A percentile compares a stretch with the other conserved stretches of the same genome.
phyloP scores from a whole-genome alignment of 2,329 filamentous ascomycete species.

The Hymenoscyphus fraxineus region DNA sequence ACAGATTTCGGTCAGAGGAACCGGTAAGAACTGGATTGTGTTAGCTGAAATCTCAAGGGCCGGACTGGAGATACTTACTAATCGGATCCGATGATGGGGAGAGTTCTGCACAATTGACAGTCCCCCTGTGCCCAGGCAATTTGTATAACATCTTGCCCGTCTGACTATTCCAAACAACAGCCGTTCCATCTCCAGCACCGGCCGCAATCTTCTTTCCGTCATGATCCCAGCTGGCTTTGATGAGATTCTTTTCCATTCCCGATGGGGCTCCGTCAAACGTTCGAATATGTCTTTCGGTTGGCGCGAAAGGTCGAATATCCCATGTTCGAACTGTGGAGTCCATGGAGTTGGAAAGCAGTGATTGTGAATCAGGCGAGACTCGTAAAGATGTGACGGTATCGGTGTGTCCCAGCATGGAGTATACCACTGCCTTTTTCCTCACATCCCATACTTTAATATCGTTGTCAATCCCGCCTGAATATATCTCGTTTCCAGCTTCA shows the following conservation, averaged over 20 bases:
- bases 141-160: slow-evolving; percentile 92
- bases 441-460: slow-evolving; percentile 97
- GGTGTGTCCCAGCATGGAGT: slow-evolving; percentile 82
- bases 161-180: slow-evolving; percentile 84
- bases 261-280: slow-evolving; percentile 90
- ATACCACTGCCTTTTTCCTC: slow-evolving; percentile 83
- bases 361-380: slow-evolving; percentile 90
- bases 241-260: slow-evolving; percentile 86
- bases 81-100: slow-evolving; percentile 81
- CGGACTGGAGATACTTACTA: slow-evolving; percentile 55
- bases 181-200: slow-evolving; percentile 85
- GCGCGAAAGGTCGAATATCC: slow-evolving; percentile 94
- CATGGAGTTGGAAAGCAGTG: slow-evolving; percentile 85
- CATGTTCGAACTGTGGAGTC: slow-evolving; percentile 92
- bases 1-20: slow-evolving; percentile 81
- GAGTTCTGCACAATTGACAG: slow-evolving; percentile 92
- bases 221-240: slow-evolving; percentile 84
- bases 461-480: slow-evolving; percentile 92
- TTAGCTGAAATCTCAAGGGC: slow-evolving; percentile 19
- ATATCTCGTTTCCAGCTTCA: slow-evolving; percentile 92
- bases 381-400: slow-evolving; percentile 89
- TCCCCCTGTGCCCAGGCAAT: slow-evolving; percentile 89
- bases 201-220: slow-evolving; percentile 83
- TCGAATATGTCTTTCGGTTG: slow-evolving; percentile 75
- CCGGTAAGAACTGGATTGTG: slow-evolving; percentile 68